Conservation (phyloP, 2,329 filamentous ascomycete species). For the Fusarium sp. region DNA sequence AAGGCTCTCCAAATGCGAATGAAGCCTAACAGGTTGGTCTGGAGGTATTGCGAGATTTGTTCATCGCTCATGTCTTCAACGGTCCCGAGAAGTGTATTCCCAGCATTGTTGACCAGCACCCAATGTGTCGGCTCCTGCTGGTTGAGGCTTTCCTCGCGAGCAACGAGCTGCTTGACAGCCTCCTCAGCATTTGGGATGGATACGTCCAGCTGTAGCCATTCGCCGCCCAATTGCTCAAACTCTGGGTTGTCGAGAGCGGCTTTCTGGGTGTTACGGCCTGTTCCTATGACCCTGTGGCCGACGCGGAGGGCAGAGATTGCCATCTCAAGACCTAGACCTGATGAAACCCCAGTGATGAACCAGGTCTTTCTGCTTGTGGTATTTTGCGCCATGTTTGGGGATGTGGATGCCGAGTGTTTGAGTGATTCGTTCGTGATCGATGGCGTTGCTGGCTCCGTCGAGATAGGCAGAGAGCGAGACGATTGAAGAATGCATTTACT, state of each 20-base stretch:
- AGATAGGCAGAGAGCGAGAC: too few species aligned
- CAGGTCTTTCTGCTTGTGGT: background rate
- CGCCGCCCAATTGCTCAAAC: background rate
- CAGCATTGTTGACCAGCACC: conserved; percentile 1
- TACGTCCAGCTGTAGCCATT: conserved; percentile 3
- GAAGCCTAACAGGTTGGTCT: conserved; percentile 12
- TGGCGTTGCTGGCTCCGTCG: too few species aligned
- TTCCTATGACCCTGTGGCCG: conserved; percentile 12
- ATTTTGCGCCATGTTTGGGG: background rate
- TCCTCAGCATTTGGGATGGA: background rate
- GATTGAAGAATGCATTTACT: background rate
- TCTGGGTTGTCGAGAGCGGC: background rate
- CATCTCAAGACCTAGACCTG: conserved; percentile 9
- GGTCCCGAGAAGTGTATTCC: background rate
- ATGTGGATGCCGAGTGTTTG: background rate
- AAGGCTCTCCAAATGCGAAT: conserved; percentile 13
- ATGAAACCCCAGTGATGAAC: conserved; percentile 15
- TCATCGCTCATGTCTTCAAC: conserved; percentile 17
- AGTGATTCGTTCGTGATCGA: background rate
- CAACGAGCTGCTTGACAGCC: background rate
- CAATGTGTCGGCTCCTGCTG: background rate
- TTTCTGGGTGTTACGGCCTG: conserved; percentile 1
- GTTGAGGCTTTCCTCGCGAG: background rate
- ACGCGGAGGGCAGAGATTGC: conserved; percentile 10
- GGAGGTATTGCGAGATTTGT: conserved; percentile 1